Base-by-base conservation (phyloP, 306 rosid genomes). In the Quercus berberidifolia region DNA sequence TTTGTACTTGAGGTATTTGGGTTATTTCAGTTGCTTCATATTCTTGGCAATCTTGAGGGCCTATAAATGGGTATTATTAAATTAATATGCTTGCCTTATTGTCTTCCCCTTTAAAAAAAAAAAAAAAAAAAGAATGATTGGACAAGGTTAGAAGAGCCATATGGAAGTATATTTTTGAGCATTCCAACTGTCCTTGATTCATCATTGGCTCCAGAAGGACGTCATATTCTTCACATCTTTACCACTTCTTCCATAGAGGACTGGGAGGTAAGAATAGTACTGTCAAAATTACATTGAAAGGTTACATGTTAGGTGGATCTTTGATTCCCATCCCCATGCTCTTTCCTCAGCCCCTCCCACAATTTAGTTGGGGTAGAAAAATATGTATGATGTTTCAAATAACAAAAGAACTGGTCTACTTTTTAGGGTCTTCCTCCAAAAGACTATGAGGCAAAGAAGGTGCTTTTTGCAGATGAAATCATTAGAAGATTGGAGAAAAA, bases 171-270 rank as follows among this genome's bases (percentile, higher is more conserved):
- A 83, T 95, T 95, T 84, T 78, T 93, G 82, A 95, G 99, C 87
- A 92, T 93, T 81, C 98, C 99, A n/a, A 95, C 99, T 71, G 80
- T 91, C 68, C 98, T 95, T 60, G 99, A 95, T 85, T 33, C 96
- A 43, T 90, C 99, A 14, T 82, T 93, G 86, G 98, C 97, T 82
- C 99, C 99, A 30, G 86, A 86, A 75, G 98, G 98, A 38, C 87
- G 63, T 38, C 98, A 93, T 73, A 93, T 95, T 84, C 98, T 95
- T 88, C 99, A 95, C 83, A 88, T 95, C 55, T 95, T 95, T 86
- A 93, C 99, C 18, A 93, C 97, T 63, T 91, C 99, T 84, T 90
- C 98, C 72, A 89, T 95, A 33, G 96, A 89, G 52, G 98, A 92
- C 83, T 95, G 99, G 98, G 83, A 90, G 96, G 98, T 91, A 86